These are phyloP conservation scores for Cornus florida DNA, from an alignment of 148 eudicot genomes.

Conservation along the genomic window DNA sequence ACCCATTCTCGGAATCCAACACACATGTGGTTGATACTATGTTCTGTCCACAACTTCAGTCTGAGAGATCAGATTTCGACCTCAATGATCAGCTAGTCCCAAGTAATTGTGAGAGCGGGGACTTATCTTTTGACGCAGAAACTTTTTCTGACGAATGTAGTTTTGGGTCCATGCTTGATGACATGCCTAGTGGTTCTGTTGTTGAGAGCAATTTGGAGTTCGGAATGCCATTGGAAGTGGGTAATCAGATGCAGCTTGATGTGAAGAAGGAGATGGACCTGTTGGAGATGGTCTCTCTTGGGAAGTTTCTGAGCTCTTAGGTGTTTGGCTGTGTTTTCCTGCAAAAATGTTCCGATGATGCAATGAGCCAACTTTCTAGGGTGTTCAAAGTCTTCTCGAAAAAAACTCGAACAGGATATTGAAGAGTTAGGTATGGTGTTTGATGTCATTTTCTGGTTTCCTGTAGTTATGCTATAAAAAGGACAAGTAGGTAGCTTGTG, in stretches of 20 bases:
- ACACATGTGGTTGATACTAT: neutral
- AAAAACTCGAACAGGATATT: neutral
- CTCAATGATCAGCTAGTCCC: neutral
- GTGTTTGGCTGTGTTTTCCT: neutral
- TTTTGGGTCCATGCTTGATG: neutral
- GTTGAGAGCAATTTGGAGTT: neutral
- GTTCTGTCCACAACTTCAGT: neutral
- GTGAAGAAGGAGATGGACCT: constrained; percentile 30
- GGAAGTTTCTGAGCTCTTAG: constrained; percentile 5
- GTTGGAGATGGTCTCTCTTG: constrained; percentile 27
- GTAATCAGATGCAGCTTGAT: constrained; percentile 17
- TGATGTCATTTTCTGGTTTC: neutral
- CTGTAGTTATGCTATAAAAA: neutral
- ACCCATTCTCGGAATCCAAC: neutral
- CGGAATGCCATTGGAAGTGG: neutral
- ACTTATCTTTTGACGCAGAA: neutral
- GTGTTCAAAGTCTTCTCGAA: neutral
- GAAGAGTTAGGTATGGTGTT: neutral
- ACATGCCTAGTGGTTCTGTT: neutral
- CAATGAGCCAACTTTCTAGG: neutral
- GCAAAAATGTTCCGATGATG: too few relatives aligned
- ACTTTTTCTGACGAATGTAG: neutral
- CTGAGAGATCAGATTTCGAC: too few relatives aligned
- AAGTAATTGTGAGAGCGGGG: neutral
- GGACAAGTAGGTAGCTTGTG: neutral